These are phyloP conservation scores for Gymnopilus dilepis DNA, from an alignment of 768 basidiomycete species.

Conservation along the genomic window DNA sequence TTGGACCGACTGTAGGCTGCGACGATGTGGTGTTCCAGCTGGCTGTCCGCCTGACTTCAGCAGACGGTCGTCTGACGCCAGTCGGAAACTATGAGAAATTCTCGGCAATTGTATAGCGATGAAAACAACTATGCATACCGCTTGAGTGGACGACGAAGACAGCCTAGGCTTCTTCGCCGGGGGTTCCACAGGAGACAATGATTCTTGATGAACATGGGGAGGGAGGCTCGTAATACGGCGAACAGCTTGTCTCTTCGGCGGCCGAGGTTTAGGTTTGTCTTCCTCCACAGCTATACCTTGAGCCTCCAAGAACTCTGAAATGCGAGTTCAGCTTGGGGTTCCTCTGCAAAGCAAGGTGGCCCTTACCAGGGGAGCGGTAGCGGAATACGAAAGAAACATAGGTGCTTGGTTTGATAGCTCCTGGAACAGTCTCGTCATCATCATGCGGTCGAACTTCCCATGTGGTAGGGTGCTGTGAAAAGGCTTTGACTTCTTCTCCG, in stretches of 20 bases:
- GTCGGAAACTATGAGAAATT: conserved; percentile 7
- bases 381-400: conserved; percentile 72
- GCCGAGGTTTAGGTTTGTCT: conserved; percentile 21
- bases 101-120: background rate
- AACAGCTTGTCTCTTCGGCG: conserved; percentile 21
- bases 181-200: background rate
- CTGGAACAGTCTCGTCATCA: conserved; percentile 27
- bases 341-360: background rate
- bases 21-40: conserved; percentile 18
- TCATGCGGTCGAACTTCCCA: conserved; percentile 60
- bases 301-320: conserved; percentile 51
- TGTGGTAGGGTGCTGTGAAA: conserved; percentile 51
- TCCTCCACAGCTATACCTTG: conserved; percentile 55
- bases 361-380: conserved; percentile 60
- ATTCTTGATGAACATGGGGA: conserved; percentile 1
- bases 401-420: conserved; percentile 44
- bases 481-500: conserved; percentile 45
- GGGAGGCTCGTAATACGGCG: conserved; percentile 51
- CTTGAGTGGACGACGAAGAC: background rate
- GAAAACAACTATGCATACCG: background rate
- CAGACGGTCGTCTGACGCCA: conserved; percentile 10
- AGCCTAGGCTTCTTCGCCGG: conserved; percentile 18
- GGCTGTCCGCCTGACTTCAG: conserved; percentile 22
- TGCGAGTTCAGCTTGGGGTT: background rate
- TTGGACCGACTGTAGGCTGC: background rate